These are phyloP conservation scores for Carex littledalei DNA, from an alignment of 176 grass and related monocot genomes.

Conservation along the genomic window DNA sequence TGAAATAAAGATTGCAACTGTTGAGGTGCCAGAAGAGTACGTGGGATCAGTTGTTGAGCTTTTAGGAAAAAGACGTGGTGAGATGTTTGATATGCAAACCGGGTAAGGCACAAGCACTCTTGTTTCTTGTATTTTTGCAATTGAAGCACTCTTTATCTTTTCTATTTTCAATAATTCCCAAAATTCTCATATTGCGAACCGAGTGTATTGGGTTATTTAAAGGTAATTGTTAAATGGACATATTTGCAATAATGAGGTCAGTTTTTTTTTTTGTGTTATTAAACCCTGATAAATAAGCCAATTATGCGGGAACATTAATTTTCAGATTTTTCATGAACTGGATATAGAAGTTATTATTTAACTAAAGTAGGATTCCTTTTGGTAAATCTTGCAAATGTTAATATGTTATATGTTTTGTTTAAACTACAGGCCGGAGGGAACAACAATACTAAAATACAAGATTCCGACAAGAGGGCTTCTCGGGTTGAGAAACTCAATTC, in stretches of 20 bases:
- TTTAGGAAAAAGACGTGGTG: conserved; percentile 85
- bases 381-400: background rate
- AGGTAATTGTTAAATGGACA: background rate
- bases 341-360: background rate
- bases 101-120: conserved; percentile 26
- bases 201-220: background rate
- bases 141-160: background rate
- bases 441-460: conserved; percentile 85
- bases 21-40: conserved; percentile 86
- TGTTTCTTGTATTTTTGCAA: background rate
- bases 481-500: conserved; percentile 81
- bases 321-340: background rate
- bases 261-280: background rate
- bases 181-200: background rate
- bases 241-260: background rate
- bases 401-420: conserved; percentile 9
- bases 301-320: background rate
- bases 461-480: conserved; percentile 94
- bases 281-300: background rate
- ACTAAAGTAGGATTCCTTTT: background rate
- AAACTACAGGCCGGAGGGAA: conserved; percentile 62
- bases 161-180: background rate
- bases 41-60: conserved; percentile 92
- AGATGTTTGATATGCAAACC: conserved; percentile 91
- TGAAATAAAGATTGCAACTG: conserved; percentile 75